A percentile compares a stretch with the other conserved stretches of the same genome.
These are phyloP conservation scores for Monilinia fructicola DNA, from an alignment of 2,329 filamentous ascomycete species.

Conservation along the genomic window DNA sequence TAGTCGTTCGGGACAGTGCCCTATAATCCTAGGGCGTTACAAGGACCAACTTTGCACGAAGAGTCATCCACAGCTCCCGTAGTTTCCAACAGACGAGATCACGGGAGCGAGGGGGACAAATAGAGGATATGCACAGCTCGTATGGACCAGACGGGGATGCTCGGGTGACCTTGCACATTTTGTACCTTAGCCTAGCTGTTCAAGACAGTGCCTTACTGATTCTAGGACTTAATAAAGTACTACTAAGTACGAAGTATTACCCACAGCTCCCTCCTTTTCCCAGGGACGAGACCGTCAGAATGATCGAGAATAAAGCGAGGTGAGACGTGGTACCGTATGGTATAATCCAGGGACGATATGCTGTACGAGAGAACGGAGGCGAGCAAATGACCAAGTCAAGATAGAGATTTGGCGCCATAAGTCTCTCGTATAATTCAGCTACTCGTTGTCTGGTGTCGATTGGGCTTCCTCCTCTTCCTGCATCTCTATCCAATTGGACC, in stretches of 20 bases:
- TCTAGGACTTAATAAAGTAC: background rate
- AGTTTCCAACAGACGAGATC: background rate
- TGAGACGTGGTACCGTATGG: background rate
- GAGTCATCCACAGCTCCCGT: background rate
- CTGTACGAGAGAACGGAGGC: background rate
- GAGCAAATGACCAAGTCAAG: background rate
- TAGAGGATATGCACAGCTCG: background rate
- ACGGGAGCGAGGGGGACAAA: background rate
- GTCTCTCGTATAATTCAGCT: background rate
- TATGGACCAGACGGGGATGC: background rate
- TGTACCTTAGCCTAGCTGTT: background rate
- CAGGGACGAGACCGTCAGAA: background rate
- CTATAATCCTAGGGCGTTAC: too few relatives aligned
- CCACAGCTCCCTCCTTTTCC: background rate
- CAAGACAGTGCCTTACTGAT: background rate
- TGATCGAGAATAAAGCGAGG: background rate
- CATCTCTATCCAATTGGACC: background rate
- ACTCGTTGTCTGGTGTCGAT: background rate
- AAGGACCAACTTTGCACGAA: background rate
- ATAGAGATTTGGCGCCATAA: background rate
- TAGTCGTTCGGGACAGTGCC: background rate
- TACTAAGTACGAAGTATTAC: background rate
- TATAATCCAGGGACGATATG: background rate
- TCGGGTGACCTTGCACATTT: background rate
- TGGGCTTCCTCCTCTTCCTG: background rate